These are phyloP conservation scores for Trypanosoma congolense DNA, from an alignment of 208 protist species.

Conservation along the genomic window DNA sequence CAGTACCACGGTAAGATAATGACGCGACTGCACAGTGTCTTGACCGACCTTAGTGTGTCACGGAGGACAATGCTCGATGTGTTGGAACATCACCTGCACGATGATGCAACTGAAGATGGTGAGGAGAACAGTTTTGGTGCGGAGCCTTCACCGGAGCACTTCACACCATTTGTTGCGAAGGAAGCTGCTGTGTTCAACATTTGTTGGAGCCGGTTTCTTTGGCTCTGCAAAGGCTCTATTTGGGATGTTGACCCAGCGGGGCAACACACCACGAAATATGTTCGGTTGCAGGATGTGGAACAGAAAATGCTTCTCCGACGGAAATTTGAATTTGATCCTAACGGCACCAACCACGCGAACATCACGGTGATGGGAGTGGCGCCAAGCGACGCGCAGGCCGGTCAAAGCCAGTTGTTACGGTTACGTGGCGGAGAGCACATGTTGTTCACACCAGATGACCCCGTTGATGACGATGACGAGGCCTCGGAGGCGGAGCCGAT, in stretches of 20 bases:
- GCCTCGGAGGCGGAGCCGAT: slow-evolving; percentile 20
- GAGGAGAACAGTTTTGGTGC: background rate
- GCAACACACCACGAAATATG: slow-evolving; percentile 37
- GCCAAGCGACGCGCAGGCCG: background rate
- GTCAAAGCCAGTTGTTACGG: slow-evolving; percentile 15
- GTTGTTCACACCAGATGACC: slow-evolving; percentile 31
- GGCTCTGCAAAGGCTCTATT: slow-evolving; percentile 56
- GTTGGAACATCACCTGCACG: slow-evolving; percentile 18
- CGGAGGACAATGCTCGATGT: slow-evolving; percentile 26
- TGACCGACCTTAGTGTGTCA: slow-evolving; percentile 38
- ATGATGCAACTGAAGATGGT: background rate
- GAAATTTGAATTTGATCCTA: slow-evolving; percentile 55
- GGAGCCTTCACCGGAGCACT: slow-evolving; percentile 11
- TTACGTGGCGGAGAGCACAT: slow-evolving; percentile 54
- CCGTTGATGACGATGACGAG: slow-evolving; percentile 30
- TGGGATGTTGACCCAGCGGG: slow-evolving; percentile 59
- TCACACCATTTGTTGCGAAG: slow-evolving; percentile 25
- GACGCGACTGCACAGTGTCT: slow-evolving; percentile 32
- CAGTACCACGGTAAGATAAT: slow-evolving; percentile 26
- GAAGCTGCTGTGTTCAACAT: slow-evolving; percentile 34
- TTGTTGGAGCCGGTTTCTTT: slow-evolving; percentile 55
- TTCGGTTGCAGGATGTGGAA: slow-evolving; percentile 52
- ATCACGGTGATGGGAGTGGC: slow-evolving; percentile 19
- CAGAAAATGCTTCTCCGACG: slow-evolving; percentile 68
- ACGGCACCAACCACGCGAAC: slow-evolving; percentile 70